These are phyloP conservation scores for Fonsecaea erecta DNA, from an alignment of 2,329 filamentous ascomycete genomes.

Conservation along the genomic window DNA sequence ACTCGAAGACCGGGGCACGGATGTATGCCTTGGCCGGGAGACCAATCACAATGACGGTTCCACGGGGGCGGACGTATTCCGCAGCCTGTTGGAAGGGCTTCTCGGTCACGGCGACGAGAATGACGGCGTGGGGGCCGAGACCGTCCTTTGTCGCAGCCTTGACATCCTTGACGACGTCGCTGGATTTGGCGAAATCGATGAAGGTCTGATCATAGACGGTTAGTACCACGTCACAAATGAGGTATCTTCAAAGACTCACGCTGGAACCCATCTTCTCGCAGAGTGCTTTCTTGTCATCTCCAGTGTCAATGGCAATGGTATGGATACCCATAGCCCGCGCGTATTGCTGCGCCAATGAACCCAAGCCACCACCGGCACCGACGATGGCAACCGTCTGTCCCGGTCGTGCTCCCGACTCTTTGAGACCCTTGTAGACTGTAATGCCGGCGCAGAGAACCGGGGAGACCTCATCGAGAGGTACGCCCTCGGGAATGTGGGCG, in stretches of 20 bases:
- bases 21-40: conserved; percentile 80
- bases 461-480: conserved; percentile 74
- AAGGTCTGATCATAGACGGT: conserved; percentile 54
- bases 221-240: conserved; percentile 14
- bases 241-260: conserved; percentile 37
- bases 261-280: conserved; percentile 69
- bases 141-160: conserved; percentile 79
- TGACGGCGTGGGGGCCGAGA: conserved; percentile 82
- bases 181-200: conserved; percentile 77
- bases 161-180: conserved; percentile 82
- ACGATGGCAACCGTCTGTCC: conserved; percentile 83
- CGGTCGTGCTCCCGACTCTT: conserved; percentile 75
- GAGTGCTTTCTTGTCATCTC: conserved; percentile 77
- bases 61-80: conserved; percentile 80
- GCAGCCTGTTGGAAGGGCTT: conserved; percentile 95
- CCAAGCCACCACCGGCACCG: conserved; percentile 82
- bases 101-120: conserved; percentile 84
- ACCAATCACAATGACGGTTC: conserved; percentile 85
- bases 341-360: conserved; percentile 81
- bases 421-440: conserved; percentile 89
- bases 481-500: conserved; percentile 77
- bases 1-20: conserved; percentile 84
- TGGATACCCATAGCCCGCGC: conserved; percentile 87
- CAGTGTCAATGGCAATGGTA: conserved; percentile 80
- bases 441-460: conserved; percentile 84